Percentiles rank a stretch among this genome's conserved stretches.
phyloP scores from a whole-genome alignment of 2,329 filamentous ascomycete genomes.

The Trichocomaceae sp. region DNA sequence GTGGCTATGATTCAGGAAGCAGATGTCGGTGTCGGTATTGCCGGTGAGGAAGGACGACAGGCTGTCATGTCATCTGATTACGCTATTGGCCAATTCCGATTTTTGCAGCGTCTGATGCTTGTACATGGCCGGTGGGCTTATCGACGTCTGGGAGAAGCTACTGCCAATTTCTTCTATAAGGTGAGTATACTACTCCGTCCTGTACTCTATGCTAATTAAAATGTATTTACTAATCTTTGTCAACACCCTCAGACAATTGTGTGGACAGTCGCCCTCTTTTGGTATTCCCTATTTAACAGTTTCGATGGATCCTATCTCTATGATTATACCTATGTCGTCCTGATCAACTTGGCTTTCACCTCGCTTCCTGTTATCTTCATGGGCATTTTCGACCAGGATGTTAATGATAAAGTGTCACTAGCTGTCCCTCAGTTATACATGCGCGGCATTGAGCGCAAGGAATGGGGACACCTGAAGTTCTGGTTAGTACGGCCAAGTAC shows the following conservation, averaged over 20 bases:
- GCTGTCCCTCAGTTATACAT: constrained; percentile 94
- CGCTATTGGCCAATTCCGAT: constrained; percentile 89
- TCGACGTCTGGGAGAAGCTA: constrained; percentile 81
- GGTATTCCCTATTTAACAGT: constrained; percentile 93
- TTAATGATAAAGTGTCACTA: constrained; percentile 86
- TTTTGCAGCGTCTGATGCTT: constrained; percentile 73
- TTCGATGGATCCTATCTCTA: constrained; percentile 96
- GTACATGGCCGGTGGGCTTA: constrained; percentile 98
- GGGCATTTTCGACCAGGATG: constrained; percentile 95
- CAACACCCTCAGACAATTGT: constrained; percentile 66
- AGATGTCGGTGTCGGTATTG: constrained; percentile 93
- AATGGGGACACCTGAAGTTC: constrained; percentile 95
- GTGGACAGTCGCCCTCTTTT: constrained; percentile 94
- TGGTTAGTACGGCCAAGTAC: constrained; percentile 60
- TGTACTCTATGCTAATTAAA: not conserved
- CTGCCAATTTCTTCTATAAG: constrained; percentile 99
- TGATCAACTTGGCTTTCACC: constrained; percentile 96
- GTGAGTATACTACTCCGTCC: constrained; percentile 39
- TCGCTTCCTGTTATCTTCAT: constrained; percentile 91
- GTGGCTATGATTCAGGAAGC: constrained; percentile 98
- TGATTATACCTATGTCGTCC: constrained; percentile 94
- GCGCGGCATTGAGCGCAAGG: constrained; percentile 86
- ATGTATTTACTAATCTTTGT: not conserved
- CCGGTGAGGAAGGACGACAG: constrained; percentile 84
- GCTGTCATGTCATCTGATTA: constrained; percentile 96